These are phyloP conservation scores for Lachancea mirantina DNA, from an alignment of 805 yeast species.

Conservation along the genomic window DNA sequence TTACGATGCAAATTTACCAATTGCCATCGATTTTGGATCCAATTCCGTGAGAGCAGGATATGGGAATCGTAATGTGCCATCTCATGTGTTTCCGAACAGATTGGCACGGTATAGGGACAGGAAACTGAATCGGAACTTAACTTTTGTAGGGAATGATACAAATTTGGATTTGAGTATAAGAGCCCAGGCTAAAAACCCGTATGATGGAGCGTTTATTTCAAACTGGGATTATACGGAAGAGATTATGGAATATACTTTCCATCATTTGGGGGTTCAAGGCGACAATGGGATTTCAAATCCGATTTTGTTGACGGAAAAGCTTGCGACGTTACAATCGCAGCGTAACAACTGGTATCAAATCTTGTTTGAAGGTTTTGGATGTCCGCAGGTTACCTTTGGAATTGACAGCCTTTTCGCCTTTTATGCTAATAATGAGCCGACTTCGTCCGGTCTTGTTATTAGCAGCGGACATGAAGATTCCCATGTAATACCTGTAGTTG, in stretches of 20 bases:
- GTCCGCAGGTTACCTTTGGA: conserved; percentile 71
- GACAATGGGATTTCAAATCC: conserved; percentile 64
- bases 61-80: conserved; percentile 40
- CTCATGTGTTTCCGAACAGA: conserved; percentile 59
- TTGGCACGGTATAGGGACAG: conserved; percentile 76
- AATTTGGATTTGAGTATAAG: conserved; percentile 62
- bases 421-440: conserved; percentile 41
- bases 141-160: conserved; percentile 79
- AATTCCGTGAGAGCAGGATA: conserved; percentile 53
- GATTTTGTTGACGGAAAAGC: conserved; percentile 67
- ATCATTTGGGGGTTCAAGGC: conserved; percentile 62
- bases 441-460: conserved; percentile 61
- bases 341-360: conserved; percentile 72
- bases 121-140: conserved; percentile 49
- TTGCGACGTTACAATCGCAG: conserved; percentile 65
- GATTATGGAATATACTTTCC: conserved; percentile 75
- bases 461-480: conserved; percentile 80
- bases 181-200: conserved; percentile 68
- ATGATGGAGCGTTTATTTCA: conserved; percentile 77
- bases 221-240: conserved; percentile 90
- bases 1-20: conserved; percentile 46
- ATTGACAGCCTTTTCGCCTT: conserved; percentile 77
- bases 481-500: conserved; percentile 70
- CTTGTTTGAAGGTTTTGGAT: conserved; percentile 74
- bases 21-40: conserved; percentile 84